These are phyloP conservation scores for Tilletia walkeri DNA, from an alignment of 1,284 basidiomycete species.

Conservation along the genomic window DNA sequence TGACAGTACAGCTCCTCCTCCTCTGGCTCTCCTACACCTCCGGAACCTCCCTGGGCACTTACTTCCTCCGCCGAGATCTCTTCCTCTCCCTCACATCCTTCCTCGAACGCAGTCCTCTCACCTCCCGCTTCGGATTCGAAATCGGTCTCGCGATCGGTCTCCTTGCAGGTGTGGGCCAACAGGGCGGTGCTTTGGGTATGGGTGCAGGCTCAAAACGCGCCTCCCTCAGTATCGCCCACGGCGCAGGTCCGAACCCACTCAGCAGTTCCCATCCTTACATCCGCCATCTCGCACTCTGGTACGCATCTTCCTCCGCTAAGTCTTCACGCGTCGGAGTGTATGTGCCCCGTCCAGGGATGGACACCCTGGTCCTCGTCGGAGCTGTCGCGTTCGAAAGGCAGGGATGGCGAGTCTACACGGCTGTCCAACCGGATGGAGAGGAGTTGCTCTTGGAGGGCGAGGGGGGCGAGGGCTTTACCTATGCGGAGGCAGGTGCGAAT, in stretches of 20 bases:
- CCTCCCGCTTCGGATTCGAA: conserved; percentile 12
- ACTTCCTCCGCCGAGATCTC: conserved; percentile 13
- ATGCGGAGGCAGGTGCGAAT: background rate
- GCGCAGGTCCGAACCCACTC: conserved; percentile 8
- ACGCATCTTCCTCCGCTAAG: background rate
- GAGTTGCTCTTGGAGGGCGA: background rate
- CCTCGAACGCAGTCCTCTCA: conserved; percentile 3
- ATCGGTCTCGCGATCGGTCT: conserved; percentile 4
- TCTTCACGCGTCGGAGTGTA: background rate
- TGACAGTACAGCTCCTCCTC: conserved; percentile 7
- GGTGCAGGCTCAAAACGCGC: background rate
- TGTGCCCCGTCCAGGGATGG: background rate
- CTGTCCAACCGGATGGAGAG: conserved; percentile 2
- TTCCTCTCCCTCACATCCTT: conserved; percentile 14
- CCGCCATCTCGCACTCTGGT: conserved; percentile 4
- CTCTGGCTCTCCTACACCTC: conserved; percentile 13
- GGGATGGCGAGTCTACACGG: conserved; percentile 8
- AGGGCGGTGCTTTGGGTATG: background rate
- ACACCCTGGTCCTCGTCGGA: background rate
- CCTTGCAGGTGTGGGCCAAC: conserved; percentile 5
- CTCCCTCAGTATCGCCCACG: conserved; percentile 3
- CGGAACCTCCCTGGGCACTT: conserved; percentile 9
- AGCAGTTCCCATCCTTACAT: conserved; percentile 15
- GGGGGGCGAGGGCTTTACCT: background rate
- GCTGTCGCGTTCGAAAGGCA: conserved; percentile 5